These are phyloP conservation scores for Extremus antarcticus DNA, from an alignment of 495 filamentous ascomycete species.

Conservation along the genomic window DNA sequence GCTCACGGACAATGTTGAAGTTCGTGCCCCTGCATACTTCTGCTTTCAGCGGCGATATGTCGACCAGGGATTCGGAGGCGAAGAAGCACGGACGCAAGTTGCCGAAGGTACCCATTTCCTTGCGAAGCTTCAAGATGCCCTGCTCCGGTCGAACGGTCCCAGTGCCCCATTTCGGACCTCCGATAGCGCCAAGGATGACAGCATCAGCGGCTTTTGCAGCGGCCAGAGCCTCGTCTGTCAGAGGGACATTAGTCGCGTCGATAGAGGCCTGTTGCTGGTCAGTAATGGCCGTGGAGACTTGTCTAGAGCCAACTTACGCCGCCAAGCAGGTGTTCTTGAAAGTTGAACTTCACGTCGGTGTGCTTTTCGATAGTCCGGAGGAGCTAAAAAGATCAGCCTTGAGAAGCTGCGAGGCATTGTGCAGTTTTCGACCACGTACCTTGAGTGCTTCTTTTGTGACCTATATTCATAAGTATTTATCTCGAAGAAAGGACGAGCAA, in stretches of 20 bases:
- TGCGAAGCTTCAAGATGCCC: slow-evolving; percentile 85
- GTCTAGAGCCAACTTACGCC: slow-evolving; percentile 51
- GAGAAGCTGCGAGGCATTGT: no score
- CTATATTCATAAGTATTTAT: slow-evolving; percentile 19
- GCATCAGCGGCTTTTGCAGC: slow-evolving; percentile 88
- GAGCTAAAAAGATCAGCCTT: slow-evolving; percentile 35
- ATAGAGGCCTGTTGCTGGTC: slow-evolving; percentile 60
- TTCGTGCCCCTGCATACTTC: slow-evolving; percentile 77
- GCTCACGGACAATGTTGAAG: slow-evolving; percentile 90
- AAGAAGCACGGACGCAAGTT: slow-evolving; percentile 98
- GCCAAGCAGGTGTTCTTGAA: slow-evolving; percentile 84
- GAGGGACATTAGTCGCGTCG: slow-evolving; percentile 61
- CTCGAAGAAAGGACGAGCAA: not conserved
- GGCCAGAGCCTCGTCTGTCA: slow-evolving; percentile 73
- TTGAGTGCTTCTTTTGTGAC: slow-evolving; percentile 71
- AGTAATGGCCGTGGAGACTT: not conserved
- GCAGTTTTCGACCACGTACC: no score
- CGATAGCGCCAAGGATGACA: slow-evolving; percentile 87
- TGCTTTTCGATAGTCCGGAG: slow-evolving; percentile 64
- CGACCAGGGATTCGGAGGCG: slow-evolving; percentile 77
- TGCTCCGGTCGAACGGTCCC: slow-evolving; percentile 85
- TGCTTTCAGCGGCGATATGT: slow-evolving; percentile 79
- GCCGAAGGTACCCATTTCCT: slow-evolving; percentile 87
- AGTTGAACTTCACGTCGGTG: slow-evolving; percentile 68
- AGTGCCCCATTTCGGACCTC: slow-evolving; percentile 95